phyloP scores from a whole-genome alignment of 441 rosid species.

The Melastoma candidum region DNA sequence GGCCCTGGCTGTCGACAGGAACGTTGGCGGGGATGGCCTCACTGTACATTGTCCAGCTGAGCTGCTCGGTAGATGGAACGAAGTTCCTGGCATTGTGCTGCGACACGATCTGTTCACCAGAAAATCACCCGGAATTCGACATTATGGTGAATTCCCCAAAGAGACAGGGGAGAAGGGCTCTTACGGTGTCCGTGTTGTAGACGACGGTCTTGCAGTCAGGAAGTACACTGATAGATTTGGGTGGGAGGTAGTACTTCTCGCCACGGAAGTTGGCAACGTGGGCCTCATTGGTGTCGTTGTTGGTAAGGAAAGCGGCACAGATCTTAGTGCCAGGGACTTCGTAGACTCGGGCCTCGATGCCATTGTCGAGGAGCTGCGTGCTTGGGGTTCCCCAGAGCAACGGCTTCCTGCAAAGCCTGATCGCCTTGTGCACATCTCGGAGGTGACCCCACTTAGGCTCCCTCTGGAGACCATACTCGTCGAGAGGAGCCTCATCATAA shows the following conservation, averaged over 20 bases:
- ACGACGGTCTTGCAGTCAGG: slow-evolving; percentile 82
- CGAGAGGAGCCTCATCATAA: slow-evolving; percentile 85
- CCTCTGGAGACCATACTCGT: slow-evolving; percentile 58
- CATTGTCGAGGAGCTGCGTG: slow-evolving; percentile 17
- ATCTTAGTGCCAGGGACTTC: slow-evolving; percentile 32
- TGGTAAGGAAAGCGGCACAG: slow-evolving; percentile 74
- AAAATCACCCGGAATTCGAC: neutral
- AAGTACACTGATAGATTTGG: slow-evolving; percentile 67
- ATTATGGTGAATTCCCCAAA: neutral
- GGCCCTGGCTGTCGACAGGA: slow-evolving; percentile 13
- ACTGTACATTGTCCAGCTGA: slow-evolving; percentile 14
- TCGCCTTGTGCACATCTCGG: slow-evolving; percentile 54
- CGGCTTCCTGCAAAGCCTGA: slow-evolving; percentile 46
- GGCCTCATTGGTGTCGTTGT: slow-evolving; percentile 31
- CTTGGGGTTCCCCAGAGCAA: slow-evolving; percentile 44
- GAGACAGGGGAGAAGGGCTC: neutral
- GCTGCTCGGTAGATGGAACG: slow-evolving; percentile 22
- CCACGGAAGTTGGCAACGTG: slow-evolving; percentile 39
- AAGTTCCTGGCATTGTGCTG: slow-evolving; percentile 66
- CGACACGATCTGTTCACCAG: slow-evolving; percentile 39
- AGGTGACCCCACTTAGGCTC: slow-evolving; percentile 74
- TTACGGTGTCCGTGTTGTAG: slow-evolving; percentile 44
- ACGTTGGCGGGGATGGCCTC: slow-evolving; percentile 1
- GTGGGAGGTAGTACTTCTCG: slow-evolving; percentile 29
- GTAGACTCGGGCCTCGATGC: slow-evolving; percentile 38